Evolutionary conservation across 2,329 filamentous ascomycete genomes (phyloP), one percentile per base, ranked within the genome.

Genomic region (Mollisiaceae sp.): DNA sequence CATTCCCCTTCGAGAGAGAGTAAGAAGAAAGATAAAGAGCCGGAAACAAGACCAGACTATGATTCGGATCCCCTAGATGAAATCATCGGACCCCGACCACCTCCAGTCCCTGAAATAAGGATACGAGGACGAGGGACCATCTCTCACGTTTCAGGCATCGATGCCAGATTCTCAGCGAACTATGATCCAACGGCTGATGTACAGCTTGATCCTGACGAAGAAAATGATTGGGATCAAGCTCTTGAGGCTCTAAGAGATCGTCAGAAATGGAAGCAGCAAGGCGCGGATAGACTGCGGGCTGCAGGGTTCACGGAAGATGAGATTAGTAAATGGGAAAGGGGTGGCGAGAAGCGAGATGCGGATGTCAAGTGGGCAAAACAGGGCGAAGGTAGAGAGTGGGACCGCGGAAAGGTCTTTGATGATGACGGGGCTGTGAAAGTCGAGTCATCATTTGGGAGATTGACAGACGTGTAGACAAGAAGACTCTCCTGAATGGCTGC

Each of bases 251-350:
- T 92, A 63, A 86, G 90, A 45, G 93, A 97, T 75, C 87, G 92
- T n/a, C 86, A 92, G 70, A 89, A 89, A 70, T 93, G 91, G 87
- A 89, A 87, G 73, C 84, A 89, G 68, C 87, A 89, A 70, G 92
- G 93, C 36, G 91, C 91, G 8, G 89, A 93, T 60, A 82, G 93
- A 65, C 79, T 97, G 66, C 88, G 88, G 39, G 86, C 86, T 22
- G 93, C 92, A 0, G 94, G 93, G 0, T 96, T 97, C 74, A 87
- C 86, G 1, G 91, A 93, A 18, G 86, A 88, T 4, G 86, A 93
- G 72, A 86, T 97, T 65, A 82, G 84, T 72, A 88, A 88, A 69
- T 93, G 90, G 87, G 88, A 90, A 75, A 87, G 82, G 59, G 85
- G 86, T 24, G 81, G 82, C 1, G 85, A 86, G 75, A 83, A 85